Conservation (phyloP, 495 filamentous ascomycete genomes). For the Aspergillus olivimuriae region DNA sequence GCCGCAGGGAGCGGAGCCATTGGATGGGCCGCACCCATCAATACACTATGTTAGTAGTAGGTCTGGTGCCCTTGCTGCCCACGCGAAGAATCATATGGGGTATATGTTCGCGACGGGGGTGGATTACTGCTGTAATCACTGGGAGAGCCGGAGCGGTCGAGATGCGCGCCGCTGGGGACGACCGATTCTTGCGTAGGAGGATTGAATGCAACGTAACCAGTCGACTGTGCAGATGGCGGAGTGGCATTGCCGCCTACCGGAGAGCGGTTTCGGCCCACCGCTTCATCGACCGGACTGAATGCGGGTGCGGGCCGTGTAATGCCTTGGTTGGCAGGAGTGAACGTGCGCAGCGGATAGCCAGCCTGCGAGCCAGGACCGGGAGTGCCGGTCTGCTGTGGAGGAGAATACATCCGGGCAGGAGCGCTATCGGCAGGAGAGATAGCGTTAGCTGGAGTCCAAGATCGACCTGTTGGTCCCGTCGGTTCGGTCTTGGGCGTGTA, state of each 20-base stretch:
- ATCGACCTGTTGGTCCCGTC: slow-evolving; percentile 13
- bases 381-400: not conserved
- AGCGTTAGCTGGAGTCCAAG: not conserved
- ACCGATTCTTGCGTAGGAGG: not conserved
- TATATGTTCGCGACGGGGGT: slow-evolving; percentile 7
- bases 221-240: slow-evolving; percentile 7
- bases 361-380: slow-evolving; percentile 4
- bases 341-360: slow-evolving; percentile 8
- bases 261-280: slow-evolving; percentile 3
- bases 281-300: slow-evolving; percentile 4
- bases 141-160: not conserved
- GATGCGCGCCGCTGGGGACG: slow-evolving; percentile 1
- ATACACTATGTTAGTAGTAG: slow-evolving; percentile 9
- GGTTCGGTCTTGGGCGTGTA: slow-evolving; percentile 12
- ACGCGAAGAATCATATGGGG: not conserved
- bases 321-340: slow-evolving; percentile 1
- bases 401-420: slow-evolving; percentile 10
- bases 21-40: too few relatives aligned
- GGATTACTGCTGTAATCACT: slow-evolving; percentile 5
- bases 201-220: slow-evolving; percentile 25
- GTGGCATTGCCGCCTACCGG: slow-evolving; percentile 8
- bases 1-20: too few relatives aligned
- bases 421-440: not conserved
- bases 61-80: slow-evolving; percentile 2
- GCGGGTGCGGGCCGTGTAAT: not conserved